Conservation (phyloP, 176 grass and related monocot genomes). For the Carex scoparia region DNA sequence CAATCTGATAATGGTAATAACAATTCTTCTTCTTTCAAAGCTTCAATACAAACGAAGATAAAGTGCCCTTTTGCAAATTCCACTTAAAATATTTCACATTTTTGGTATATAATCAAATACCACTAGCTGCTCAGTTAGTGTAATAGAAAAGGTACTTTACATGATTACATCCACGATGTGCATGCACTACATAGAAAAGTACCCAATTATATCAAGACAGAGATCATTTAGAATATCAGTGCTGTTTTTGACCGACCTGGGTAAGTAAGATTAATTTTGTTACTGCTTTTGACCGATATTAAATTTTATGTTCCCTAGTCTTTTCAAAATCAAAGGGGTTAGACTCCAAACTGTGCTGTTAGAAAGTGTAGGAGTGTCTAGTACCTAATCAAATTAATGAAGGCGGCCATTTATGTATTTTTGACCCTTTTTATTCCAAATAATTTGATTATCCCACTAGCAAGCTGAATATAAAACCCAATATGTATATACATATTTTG, state of each 20-base stretch:
- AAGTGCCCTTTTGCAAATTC: constrained; percentile 18
- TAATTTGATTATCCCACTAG: background rate
- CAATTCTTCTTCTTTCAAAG: constrained; percentile 36
- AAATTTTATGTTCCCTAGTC: background rate
- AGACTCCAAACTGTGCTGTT: background rate
- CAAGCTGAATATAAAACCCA: too few species aligned
- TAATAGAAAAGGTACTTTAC: background rate
- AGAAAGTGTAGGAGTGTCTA: background rate
- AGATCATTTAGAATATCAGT: background rate
- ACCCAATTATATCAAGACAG: background rate
- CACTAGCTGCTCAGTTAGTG: background rate
- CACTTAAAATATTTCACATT: background rate
- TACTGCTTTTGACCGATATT: background rate
- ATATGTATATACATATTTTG: background rate
- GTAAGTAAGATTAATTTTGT: background rate
- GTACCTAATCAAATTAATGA: background rate
- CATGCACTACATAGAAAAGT: too few species aligned
- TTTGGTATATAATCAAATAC: background rate
- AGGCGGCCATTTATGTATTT: background rate
- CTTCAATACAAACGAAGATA: background rate
- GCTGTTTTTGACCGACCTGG: background rate
- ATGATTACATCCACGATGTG: too few species aligned
- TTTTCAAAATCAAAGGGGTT: background rate
- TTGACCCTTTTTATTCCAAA: background rate
- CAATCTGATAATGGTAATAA: constrained; percentile 65